A percentile compares a stretch with the other conserved stretches of the same genome.
Evolutionary conservation across 108 stramenopile genomes (phyloP).

Genomic region (Craspedostauros australis): DNA sequence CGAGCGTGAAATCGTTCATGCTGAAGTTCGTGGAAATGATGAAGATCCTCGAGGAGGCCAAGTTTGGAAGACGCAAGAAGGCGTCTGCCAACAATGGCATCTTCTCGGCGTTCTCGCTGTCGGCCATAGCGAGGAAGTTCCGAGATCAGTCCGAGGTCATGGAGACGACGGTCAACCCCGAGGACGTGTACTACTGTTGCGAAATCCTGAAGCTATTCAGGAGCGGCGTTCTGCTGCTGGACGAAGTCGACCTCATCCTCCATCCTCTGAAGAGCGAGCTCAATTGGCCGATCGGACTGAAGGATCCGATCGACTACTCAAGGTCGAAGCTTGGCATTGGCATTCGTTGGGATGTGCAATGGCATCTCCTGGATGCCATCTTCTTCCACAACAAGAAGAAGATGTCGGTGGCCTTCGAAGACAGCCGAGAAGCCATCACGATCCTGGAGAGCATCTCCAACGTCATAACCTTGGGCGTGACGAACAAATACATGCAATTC

Average conservation of each 20-base stretch:
- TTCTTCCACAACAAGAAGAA: constrained; percentile 65
- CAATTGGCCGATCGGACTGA: constrained; percentile 98
- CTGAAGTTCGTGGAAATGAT: constrained; percentile 98
- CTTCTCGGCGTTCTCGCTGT: constrained; percentile 65
- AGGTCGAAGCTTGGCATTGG: constrained; percentile 79
- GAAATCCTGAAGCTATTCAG: constrained; percentile 90
- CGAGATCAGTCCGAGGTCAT: constrained; percentile 69
- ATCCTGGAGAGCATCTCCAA: constrained; percentile 76
- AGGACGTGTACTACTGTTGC: constrained; percentile 81
- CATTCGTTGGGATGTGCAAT: constrained; percentile 94
- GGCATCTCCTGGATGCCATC: constrained; percentile 91
- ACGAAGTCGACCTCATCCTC: constrained; percentile 96
- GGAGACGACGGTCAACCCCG: constrained; percentile 70
- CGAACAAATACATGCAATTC: constrained; percentile 72
- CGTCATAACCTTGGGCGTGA: constrained; percentile 81
- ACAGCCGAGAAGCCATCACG: constrained; percentile 78
- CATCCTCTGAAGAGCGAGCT: constrained; percentile 98
- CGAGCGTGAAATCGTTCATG: constrained; percentile 95
- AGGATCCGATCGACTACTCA: constrained; percentile 96
- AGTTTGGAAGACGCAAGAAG: constrained; percentile 39
- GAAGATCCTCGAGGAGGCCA: constrained; percentile 87
- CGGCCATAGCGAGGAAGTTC: constrained; percentile 79
- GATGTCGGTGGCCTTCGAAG: constrained; percentile 84
- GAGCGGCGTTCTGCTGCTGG: constrained; percentile 84
- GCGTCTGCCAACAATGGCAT: constrained; percentile 31